Conservation (phyloP, 495 filamentous ascomycete genomes). For the Astrocystis sublimbata region DNA sequence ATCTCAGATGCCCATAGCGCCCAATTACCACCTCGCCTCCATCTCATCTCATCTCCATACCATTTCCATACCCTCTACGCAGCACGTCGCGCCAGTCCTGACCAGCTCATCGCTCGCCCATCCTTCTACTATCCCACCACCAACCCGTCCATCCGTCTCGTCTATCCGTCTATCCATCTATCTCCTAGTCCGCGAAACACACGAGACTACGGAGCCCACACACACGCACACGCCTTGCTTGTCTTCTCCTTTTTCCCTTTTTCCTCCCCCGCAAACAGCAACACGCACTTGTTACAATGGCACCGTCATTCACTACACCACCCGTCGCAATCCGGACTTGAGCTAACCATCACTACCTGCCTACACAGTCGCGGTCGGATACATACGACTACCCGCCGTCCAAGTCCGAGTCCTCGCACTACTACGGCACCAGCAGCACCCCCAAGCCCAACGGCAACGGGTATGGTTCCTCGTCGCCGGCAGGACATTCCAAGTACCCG, state of each 20-base stretch:
- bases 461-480: constrained; percentile 56
- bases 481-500: constrained; percentile 52
- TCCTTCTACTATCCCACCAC: constrained; percentile 13
- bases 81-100: neutral
- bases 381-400: constrained; percentile 49
- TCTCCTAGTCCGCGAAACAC: too few relatives aligned
- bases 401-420: constrained; percentile 38
- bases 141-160: too few relatives aligned
- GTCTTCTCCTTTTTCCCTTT: too few relatives aligned
- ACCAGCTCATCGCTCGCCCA: constrained; percentile 27
- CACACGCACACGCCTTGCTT: too few relatives aligned
- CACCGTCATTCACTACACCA: neutral
- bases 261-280: neutral
- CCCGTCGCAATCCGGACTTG: too few relatives aligned
- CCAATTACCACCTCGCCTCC: too few relatives aligned
- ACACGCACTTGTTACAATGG: neutral
- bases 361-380: constrained; percentile 51
- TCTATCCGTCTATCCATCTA: too few relatives aligned
- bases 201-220: too few relatives aligned
- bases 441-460: constrained; percentile 46
- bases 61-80: neutral
- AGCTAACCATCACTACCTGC: constrained; percentile 20
- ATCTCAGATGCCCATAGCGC: constrained; percentile 15
- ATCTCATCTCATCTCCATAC: constrained; percentile 17
- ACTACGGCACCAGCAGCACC: constrained; percentile 36